These are phyloP conservation scores for Ormosia emarginata DNA, from an alignment of 306 rosid species.

Conservation along the genomic window DNA sequence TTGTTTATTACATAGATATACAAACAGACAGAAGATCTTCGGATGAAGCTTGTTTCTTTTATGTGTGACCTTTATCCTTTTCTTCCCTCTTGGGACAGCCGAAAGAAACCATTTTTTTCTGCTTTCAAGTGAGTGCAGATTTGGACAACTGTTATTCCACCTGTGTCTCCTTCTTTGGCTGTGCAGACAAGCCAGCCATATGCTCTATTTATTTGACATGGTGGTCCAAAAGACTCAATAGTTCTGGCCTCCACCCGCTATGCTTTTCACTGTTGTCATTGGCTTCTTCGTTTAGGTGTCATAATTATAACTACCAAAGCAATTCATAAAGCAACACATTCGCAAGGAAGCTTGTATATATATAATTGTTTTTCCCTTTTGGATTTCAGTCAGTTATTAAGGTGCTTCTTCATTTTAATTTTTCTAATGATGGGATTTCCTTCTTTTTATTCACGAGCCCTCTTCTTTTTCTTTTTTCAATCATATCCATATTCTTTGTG, in stretches of 20 bases:
- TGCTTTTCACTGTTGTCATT: slow-evolving; percentile 42
- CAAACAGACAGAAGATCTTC: slow-evolving; percentile 18
- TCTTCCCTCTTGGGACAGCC: slow-evolving; percentile 67
- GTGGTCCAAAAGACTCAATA: slow-evolving; percentile 52
- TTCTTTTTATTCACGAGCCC: neutral
- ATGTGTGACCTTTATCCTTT: slow-evolving; percentile 62
- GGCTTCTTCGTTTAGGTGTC: slow-evolving; percentile 30
- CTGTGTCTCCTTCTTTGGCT: slow-evolving; percentile 26
- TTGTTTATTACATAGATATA: slow-evolving; percentile 12
- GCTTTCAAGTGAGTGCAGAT: slow-evolving; percentile 47
- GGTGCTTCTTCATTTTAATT: neutral
- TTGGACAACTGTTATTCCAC: slow-evolving; percentile 46
- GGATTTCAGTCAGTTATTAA: slow-evolving; percentile 26
- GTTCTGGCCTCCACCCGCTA: slow-evolving; percentile 33
- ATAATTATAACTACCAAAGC: slow-evolving; percentile 41
- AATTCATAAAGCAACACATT: slow-evolving; percentile 36
- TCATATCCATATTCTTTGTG: neutral
- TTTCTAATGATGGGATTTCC: slow-evolving; percentile 3
- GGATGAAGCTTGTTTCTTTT: slow-evolving; percentile 39
- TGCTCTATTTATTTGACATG: slow-evolving; percentile 42
- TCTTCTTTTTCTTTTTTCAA: slow-evolving; percentile 15
- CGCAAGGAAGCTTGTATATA: slow-evolving; percentile 24
- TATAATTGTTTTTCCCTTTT: slow-evolving; percentile 11
- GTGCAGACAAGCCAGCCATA: slow-evolving; percentile 46
- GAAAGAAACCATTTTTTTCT: slow-evolving; percentile 49